Conservation (phyloP, 2,329 filamentous ascomycete genomes). For the Diplodia intermedia region DNA sequence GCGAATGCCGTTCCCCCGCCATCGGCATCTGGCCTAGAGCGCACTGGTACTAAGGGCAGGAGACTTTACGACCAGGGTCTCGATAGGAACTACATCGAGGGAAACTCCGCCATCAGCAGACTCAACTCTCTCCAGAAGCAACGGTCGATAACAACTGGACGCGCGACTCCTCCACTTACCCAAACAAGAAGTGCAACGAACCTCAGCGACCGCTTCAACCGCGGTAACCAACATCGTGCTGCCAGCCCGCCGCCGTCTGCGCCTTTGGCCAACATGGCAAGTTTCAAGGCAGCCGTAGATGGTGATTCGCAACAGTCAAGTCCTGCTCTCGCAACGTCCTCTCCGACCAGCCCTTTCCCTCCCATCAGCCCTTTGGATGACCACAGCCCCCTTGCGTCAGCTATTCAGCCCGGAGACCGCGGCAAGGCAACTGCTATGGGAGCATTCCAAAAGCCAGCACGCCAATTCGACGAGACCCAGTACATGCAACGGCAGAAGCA, state of each 20-base stretch:
- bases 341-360: slow-evolving; percentile 54
- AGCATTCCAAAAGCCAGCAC: slow-evolving; percentile 73
- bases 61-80: slow-evolving; percentile 84
- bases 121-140: slow-evolving; percentile 79
- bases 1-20: slow-evolving; percentile 45
- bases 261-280: slow-evolving; percentile 33
- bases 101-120: slow-evolving; percentile 79
- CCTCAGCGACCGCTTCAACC: slow-evolving; percentile 54
- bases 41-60: slow-evolving; percentile 72
- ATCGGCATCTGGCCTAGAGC: slow-evolving; percentile 56
- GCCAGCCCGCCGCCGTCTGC: slow-evolving; percentile 54
- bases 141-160: slow-evolving; percentile 43
- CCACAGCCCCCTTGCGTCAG: slow-evolving; percentile 63
- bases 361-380: slow-evolving; percentile 76
- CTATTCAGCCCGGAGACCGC: slow-evolving; percentile 75
- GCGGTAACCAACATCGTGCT: slow-evolving; percentile 50
- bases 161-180: slow-evolving; percentile 60
- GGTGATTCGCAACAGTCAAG: slow-evolving; percentile 49
- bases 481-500: slow-evolving; percentile 83
- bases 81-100: slow-evolving; percentile 79
- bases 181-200: slow-evolving; percentile 56
- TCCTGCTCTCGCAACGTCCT: slow-evolving; percentile 41
- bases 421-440: slow-evolving; percentile 82
- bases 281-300: slow-evolving; percentile 36
- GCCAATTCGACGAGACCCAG: slow-evolving; percentile 82